These are phyloP conservation scores for Euryodendron excelsum DNA, from an alignment of 148 eudicot genomes.

Conservation along the genomic window DNA sequence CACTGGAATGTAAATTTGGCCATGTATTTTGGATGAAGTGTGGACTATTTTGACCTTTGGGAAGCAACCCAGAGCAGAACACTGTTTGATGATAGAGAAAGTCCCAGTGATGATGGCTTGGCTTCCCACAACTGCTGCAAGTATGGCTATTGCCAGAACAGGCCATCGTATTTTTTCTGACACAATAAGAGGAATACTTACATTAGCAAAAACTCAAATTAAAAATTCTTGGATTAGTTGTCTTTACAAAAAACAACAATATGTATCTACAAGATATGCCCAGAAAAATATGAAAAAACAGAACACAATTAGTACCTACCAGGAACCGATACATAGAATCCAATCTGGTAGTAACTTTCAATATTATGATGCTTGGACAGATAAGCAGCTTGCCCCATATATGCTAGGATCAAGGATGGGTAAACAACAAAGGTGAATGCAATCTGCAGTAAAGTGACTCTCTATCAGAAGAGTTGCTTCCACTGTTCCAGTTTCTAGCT, in stretches of 20 bases:
- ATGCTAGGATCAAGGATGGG: conserved; percentile 71
- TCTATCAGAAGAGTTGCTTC: conserved; percentile 10
- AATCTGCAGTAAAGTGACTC: conserved; percentile 41
- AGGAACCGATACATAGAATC: conserved; percentile 73
- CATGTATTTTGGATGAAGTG: conserved; percentile 62
- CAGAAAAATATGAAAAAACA: background rate
- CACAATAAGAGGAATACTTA: background rate
- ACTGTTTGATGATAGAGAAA: conserved; percentile 70
- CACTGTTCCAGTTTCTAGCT: background rate
- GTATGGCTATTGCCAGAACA: conserved; percentile 61
- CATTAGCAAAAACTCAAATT: background rate
- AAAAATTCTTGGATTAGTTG: conserved; percentile 48
- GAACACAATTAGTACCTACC: conserved; percentile 28
- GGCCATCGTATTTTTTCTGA: conserved; percentile 70
- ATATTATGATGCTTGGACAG: conserved; percentile 56
- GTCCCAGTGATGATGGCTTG: conserved; percentile 76
- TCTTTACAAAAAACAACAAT: conserved; percentile 28
- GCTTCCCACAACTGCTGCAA: conserved; percentile 79
- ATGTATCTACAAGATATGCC: background rate
- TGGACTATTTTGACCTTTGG: conserved; percentile 65
- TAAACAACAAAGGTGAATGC: conserved; percentile 71
- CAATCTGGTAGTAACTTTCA: conserved; percentile 48
- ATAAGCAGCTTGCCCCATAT: conserved; percentile 86
- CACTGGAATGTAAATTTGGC: conserved; percentile 69
- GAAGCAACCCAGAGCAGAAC: conserved; percentile 65